Base-by-base conservation (phyloP, 2,329 filamentous ascomycete species). In the Esteya vermicola region DNA sequence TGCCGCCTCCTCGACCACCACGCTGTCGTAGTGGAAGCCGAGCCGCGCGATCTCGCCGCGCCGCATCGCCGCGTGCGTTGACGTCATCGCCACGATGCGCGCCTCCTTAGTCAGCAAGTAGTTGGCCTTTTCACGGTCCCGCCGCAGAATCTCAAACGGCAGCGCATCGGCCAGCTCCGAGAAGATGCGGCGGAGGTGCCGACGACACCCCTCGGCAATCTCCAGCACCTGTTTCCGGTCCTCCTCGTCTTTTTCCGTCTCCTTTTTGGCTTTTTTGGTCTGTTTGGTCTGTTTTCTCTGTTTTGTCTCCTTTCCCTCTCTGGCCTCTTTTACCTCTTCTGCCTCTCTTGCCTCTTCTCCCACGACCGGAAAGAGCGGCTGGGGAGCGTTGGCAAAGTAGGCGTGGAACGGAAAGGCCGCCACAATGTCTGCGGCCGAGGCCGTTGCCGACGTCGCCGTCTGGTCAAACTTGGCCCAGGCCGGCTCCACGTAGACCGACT, bases 81-180 rank as follows among this genome's bases (percentile, higher is more conserved):
- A 93, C 16, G 91, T 98, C 93, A 98, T 98, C 43, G 91, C 93
- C 48, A 98, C 81, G 46, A 98, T 91, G 27, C 91, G 80, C n/a
- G 93, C 93, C 60, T 96, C 89, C 52, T 86, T 95, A 6, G 86
- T 81, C 26, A 98, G 72, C 6, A 98, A 75, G 54, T 98, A 98
- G 57, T 96, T 96, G 38, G 88, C 82, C 62, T 93, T 95, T 56
- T 98, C 91, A 27, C 83, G 78, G 47, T 88, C 83, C 41, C 81
- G 80, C 38, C 86, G 78, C 41, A 98, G 63, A 38, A 98, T 88
- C 61, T 98, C 91, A 53, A 98, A 98, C 0, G 91, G 93, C 50
- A 88, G 73, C 34, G 93, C 89, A 54, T 96, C 88, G 48, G 88
- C 85, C 36, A 98, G 68, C 57, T 96, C 86, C 0, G 81, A 77